A percentile compares a stretch with the other conserved stretches of the same genome.
These are phyloP conservation scores for Ceriops tagal DNA, from an alignment of 345 rosid species.

Conservation along the genomic window DNA sequence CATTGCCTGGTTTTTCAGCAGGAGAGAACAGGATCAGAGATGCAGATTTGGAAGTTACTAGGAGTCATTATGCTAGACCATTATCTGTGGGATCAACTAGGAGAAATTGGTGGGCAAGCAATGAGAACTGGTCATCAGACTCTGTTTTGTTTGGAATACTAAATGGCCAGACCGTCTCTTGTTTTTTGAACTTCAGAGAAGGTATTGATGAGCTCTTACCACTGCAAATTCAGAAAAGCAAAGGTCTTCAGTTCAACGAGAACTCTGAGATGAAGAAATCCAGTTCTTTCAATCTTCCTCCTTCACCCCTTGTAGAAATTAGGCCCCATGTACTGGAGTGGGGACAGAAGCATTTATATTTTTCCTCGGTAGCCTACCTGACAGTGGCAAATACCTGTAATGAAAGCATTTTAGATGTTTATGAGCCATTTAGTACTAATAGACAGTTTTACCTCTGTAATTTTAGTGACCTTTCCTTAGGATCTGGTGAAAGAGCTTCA, in stretches of 20 bases:
- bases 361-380: constrained; percentile 51
- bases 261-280: constrained; percentile 33
- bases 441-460: constrained; percentile 63
- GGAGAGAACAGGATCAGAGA: constrained; percentile 18
- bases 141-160: constrained; percentile 38
- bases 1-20: constrained; percentile 39
- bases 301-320: constrained; percentile 42
- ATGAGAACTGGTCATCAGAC: constrained; percentile 41
- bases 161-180: constrained; percentile 50
- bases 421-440: constrained; percentile 59
- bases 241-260: constrained; percentile 22
- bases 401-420: constrained; percentile 52
- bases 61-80: constrained; percentile 28
- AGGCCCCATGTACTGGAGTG: constrained; percentile 53
- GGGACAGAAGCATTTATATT: constrained; percentile 49
- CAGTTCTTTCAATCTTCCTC: constrained; percentile 27
- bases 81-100: constrained; percentile 29
- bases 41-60: constrained; percentile 36
- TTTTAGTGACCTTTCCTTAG: constrained; percentile 43
- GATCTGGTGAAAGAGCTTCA: constrained; percentile 59
- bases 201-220: constrained; percentile 30
- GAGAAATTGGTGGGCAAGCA: constrained; percentile 27
- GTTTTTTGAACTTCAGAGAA: constrained; percentile 44
- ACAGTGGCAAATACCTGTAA: constrained; percentile 49
- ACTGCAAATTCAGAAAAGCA: constrained; percentile 23